These are phyloP conservation scores for Starmerella potacharoeniae DNA, from an alignment of 805 yeast species.

Conservation along the genomic window DNA sequence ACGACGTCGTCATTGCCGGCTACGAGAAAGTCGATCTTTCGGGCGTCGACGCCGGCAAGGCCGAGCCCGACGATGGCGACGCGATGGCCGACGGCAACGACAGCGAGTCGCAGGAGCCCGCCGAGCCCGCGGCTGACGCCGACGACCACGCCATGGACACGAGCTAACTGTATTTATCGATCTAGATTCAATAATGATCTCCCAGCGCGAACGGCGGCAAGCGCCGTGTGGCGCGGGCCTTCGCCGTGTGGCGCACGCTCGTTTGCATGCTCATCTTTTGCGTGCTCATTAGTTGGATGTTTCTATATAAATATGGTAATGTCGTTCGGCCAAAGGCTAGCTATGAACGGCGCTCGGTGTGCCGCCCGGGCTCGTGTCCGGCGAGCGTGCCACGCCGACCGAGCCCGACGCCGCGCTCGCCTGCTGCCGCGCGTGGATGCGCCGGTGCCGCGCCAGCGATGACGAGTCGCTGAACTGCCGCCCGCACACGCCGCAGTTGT, in stretches of 20 bases:
- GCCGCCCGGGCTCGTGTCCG: no score
- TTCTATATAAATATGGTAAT: no score
- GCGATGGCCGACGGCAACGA: slow-evolving; percentile 5
- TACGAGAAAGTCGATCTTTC: slow-evolving; percentile 16
- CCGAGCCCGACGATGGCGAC: slow-evolving; percentile 2
- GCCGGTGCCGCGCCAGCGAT: slow-evolving; percentile 62
- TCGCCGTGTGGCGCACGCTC: no score
- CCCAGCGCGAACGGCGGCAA: background rate
- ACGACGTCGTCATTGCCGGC: slow-evolving; percentile 22
- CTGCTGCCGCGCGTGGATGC: slow-evolving; percentile 71
- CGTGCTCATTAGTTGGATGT: no score
- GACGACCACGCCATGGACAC: background rate
- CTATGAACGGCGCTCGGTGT: no score
- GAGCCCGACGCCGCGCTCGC: background rate
- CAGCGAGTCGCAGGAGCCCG: slow-evolving; percentile 9
- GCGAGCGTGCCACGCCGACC: background rate
- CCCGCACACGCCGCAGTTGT: slow-evolving; percentile 37
- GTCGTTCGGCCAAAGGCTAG: no score
- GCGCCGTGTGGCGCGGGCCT: no score
- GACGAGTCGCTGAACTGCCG: slow-evolving; percentile 30
- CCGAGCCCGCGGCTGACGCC: background rate
- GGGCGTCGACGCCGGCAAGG: background rate
- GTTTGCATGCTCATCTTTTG: no score
- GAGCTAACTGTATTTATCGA: background rate
- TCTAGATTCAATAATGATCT: background rate